Conservation (phyloP, 257 asterid species). For the Petrea volubilis region DNA sequence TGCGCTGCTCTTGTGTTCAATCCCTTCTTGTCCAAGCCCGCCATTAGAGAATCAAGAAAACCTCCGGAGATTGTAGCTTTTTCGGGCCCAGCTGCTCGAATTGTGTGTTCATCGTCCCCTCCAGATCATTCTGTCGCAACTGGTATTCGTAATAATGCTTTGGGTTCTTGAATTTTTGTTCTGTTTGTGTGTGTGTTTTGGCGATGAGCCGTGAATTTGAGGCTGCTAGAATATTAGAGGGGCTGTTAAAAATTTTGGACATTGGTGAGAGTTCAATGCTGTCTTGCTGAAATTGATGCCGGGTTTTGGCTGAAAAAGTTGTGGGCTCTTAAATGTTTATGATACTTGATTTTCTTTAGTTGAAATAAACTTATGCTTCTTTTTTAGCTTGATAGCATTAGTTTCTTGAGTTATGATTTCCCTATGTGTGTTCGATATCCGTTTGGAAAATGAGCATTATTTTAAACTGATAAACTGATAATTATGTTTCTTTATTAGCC, state of each 20-base stretch:
- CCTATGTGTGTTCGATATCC: not conserved
- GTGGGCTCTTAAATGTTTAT: not conserved
- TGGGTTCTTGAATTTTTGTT: not conserved
- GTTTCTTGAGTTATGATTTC: not conserved
- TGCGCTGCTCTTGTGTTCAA: slow-evolving; percentile 35
- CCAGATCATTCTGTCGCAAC: slow-evolving; percentile 48
- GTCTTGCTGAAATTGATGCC: not conserved
- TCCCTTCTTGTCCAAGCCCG: slow-evolving; percentile 37
- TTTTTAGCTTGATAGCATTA: not conserved
- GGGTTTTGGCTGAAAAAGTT: not conserved
- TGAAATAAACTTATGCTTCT: not conserved
- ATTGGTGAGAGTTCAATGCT: not conserved
- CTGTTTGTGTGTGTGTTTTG: not conserved
- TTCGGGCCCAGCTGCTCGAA: slow-evolving; percentile 23
- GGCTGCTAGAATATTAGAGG: not conserved
- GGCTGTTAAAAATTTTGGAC: not conserved
- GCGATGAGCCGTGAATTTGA: not conserved
- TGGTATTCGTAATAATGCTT: slow-evolving; percentile 39
- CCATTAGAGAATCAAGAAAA: slow-evolving; percentile 39
- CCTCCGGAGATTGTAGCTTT: slow-evolving; percentile 26
- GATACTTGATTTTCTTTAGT: too few relatives aligned
- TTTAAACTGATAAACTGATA: not conserved
- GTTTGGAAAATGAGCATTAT: too few relatives aligned
- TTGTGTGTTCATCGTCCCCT: slow-evolving; percentile 52
- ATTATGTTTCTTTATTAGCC: not conserved